Evolutionary conservation across 257 asterid genomes (phyloP).

Genomic region (Solanum pinnatisectum): DNA sequence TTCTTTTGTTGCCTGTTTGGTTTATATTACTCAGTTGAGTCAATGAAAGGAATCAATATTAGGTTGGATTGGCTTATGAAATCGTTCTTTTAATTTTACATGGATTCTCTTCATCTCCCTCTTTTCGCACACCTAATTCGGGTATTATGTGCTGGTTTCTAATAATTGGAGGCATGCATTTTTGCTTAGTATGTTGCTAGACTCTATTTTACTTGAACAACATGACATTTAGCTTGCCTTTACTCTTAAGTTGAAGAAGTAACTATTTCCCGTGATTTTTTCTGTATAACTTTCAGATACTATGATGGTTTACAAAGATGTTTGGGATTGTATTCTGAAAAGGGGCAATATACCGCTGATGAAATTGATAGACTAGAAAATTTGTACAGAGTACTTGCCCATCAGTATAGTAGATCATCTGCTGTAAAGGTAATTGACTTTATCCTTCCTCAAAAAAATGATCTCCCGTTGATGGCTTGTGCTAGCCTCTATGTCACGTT

Average conservation of each 20-base stretch:
- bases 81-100: neutral
- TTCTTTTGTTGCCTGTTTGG: neutral
- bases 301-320: constrained; percentile 94
- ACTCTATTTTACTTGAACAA: neutral
- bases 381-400: constrained; percentile 58
- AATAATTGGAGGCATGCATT: neutral
- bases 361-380: constrained; percentile 59
- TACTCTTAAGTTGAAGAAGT: neutral
- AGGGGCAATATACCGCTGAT: constrained; percentile 60
- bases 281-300: constrained; percentile 34
- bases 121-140: neutral
- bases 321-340: constrained; percentile 51
- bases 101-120: neutral
- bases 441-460: neutral
- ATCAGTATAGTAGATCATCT: constrained; percentile 74
- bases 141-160: neutral
- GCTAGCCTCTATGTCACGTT: neutral
- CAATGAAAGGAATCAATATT: neutral
- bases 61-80: neutral
- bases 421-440: constrained; percentile 72
- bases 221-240: neutral
- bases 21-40: neutral
- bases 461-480: neutral
- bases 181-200: neutral
- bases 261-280: neutral